A percentile compares a stretch with the other conserved stretches of the same genome.
These are phyloP conservation scores for Passalora sequoiae DNA, from an alignment of 2,329 filamentous ascomycete genomes.

Conservation along the genomic window DNA sequence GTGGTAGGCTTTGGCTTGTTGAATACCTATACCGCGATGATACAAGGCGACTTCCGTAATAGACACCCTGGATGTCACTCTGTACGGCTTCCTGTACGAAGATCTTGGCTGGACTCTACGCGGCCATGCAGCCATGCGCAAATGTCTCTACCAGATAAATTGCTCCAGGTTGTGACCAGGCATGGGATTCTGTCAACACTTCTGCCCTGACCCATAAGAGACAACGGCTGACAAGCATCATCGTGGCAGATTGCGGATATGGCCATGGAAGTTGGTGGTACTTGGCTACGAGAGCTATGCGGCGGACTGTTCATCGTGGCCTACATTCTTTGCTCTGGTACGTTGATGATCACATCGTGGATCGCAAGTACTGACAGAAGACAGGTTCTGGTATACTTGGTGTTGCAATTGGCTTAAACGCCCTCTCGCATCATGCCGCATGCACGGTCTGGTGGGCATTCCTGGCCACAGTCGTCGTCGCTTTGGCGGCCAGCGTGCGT, in stretches of 20 bases:
- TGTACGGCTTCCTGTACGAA: no score
- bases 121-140: no score
- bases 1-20: constrained; percentile 46
- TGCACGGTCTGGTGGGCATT: constrained; percentile 56
- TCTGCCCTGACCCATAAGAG: no score
- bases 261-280: constrained; percentile 53
- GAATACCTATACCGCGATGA: constrained; percentile 35
- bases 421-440: constrained; percentile 52
- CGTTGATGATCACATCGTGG: background rate
- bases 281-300: constrained; percentile 48
- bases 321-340: constrained; percentile 52
- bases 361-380: no score
- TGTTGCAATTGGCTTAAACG: constrained; percentile 56
- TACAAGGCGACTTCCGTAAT: constrained; percentile 43
- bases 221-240: no score
- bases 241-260: constrained; percentile 59
- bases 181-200: no score
- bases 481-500: constrained; percentile 49
- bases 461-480: constrained; percentile 49
- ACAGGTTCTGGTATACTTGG: constrained; percentile 52
- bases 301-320: constrained; percentile 55
- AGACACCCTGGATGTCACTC: constrained; percentile 49
- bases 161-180: no score
- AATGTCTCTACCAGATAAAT: no score
- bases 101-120: no score